Conservation (phyloP, 2,329 filamentous ascomycete genomes). For the Blastomyces silverae region DNA sequence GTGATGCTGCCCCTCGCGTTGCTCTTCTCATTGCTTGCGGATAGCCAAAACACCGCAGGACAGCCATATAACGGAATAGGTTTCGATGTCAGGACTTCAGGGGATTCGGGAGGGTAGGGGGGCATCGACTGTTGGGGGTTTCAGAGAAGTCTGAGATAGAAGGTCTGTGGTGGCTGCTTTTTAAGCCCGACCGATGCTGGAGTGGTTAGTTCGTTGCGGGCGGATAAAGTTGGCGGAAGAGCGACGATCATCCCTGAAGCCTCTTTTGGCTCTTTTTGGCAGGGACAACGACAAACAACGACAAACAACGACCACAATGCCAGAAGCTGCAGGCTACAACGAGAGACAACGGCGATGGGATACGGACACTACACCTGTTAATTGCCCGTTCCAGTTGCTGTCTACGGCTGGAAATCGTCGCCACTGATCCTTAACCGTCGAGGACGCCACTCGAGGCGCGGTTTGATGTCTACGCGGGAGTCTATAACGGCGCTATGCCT, state of each 20-base stretch:
- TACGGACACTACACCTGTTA: not conserved
- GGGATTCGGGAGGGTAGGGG: not conserved
- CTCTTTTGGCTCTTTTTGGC: not conserved
- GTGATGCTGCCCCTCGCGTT: slow-evolving; percentile 10
- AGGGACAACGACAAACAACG: not conserved
- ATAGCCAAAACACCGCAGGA: not conserved
- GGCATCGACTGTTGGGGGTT: not conserved
- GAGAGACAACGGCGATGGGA: not conserved
- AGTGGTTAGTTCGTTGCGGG: not conserved
- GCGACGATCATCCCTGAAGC: slow-evolving; percentile 5
- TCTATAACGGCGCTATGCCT: not conserved
- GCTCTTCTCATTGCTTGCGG: slow-evolving; percentile 9
- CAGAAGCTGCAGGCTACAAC: not conserved
- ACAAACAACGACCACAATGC: not conserved
- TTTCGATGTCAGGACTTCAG: not conserved
- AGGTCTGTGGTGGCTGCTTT: not conserved
- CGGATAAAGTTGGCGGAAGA: slow-evolving; percentile 5
- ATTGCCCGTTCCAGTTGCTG: not conserved
- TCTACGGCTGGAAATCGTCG: not conserved
- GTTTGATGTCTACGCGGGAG: not conserved
- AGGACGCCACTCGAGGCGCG: not conserved
- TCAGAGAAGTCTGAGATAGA: not conserved
- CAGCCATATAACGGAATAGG: slow-evolving; percentile 11
- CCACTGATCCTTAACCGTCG: not conserved
- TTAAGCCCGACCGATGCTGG: not conserved